These are phyloP conservation scores for Microbotryum intermedium DNA, from an alignment of 1,284 basidiomycete species.

Conservation along the genomic window DNA sequence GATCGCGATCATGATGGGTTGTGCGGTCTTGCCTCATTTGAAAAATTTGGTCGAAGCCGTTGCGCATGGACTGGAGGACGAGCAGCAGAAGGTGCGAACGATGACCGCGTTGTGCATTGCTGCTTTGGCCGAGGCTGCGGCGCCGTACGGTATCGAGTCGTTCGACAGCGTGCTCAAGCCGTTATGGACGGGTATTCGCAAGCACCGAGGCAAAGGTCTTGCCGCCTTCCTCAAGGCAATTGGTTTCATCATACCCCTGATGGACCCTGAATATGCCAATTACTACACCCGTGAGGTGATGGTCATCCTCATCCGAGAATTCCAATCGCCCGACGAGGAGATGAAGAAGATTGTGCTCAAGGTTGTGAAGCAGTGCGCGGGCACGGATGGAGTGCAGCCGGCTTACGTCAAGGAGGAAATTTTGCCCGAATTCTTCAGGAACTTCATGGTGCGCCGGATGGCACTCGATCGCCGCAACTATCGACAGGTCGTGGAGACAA, in stretches of 20 bases:
- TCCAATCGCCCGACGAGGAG: slow-evolving; percentile 98
- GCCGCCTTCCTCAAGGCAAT: slow-evolving; percentile 98
- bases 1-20: slow-evolving; percentile 99
- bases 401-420: slow-evolving; percentile 94
- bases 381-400: slow-evolving; percentile 90
- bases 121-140: slow-evolving; percentile 90
- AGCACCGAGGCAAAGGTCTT: slow-evolving; percentile 94
- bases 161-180: slow-evolving; percentile 98
- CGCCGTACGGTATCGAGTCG: slow-evolving; percentile 98
- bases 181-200: slow-evolving; percentile 93
- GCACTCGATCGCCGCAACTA: slow-evolving; percentile 94
- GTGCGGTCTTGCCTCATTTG: slow-evolving; percentile 94
- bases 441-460: slow-evolving; percentile 81
- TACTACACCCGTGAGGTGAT: slow-evolving; percentile 98
- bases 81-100: slow-evolving; percentile 97
- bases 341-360: slow-evolving; percentile 99
- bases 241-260: slow-evolving; percentile 97
- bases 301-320: slow-evolving; percentile 96
- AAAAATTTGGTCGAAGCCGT: slow-evolving; percentile 95
- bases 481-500: slow-evolving; percentile 95
- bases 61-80: slow-evolving; percentile 89
- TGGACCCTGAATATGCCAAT: slow-evolving; percentile 97
- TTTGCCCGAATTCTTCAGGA: slow-evolving; percentile 98
- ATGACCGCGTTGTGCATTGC: slow-evolving; percentile 98
- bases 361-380: slow-evolving; percentile 97